phyloP scores from a whole-genome alignment of 371 early-diverging fungal species.

The Circinella umbellata region DNA sequence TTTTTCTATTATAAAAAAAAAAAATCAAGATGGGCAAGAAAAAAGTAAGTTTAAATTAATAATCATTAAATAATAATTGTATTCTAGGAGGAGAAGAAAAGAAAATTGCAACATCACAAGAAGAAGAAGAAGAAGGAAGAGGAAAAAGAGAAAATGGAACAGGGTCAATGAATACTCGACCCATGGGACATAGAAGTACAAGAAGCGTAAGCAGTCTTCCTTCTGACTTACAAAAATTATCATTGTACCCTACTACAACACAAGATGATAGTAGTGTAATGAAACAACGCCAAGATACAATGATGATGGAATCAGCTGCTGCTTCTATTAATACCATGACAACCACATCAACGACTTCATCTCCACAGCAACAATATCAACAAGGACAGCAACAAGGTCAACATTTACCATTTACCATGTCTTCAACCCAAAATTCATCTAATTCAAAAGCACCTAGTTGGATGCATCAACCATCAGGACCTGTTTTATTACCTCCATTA shows the following conservation, averaged over 20 bases:
- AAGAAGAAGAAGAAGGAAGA: not conserved
- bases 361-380: not conserved
- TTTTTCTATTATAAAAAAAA: not conserved
- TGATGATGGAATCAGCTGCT: not conserved
- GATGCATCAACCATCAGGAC: slow-evolving; percentile 8
- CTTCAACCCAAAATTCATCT: not conserved
- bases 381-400: not conserved
- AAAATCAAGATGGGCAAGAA: not conserved
- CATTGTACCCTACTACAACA: slow-evolving; percentile 18
- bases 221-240: slow-evolving; percentile 26
- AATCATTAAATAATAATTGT: not conserved
- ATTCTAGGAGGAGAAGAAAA: slow-evolving; percentile 4
- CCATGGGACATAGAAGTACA: slow-evolving; percentile 24
- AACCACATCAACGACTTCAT: not conserved
- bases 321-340: no score
- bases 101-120: slow-evolving; percentile 1
- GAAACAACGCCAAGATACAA: slow-evolving; percentile 4
- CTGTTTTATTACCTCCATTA: slow-evolving; percentile 11
- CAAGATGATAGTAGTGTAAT: slow-evolving; percentile 3
- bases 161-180: slow-evolving; percentile 8
- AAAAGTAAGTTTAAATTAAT: not conserved
- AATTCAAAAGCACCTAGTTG: slow-evolving; percentile 16
- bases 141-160: not conserved
- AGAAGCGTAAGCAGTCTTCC: slow-evolving; percentile 28
- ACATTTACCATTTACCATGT: slow-evolving; percentile 7